Percentiles rank a stretch among this genome's conserved stretches.
phyloP scores from a whole-genome alignment of 768 basidiomycete species.

The Cystobasidium ongulense region DNA sequence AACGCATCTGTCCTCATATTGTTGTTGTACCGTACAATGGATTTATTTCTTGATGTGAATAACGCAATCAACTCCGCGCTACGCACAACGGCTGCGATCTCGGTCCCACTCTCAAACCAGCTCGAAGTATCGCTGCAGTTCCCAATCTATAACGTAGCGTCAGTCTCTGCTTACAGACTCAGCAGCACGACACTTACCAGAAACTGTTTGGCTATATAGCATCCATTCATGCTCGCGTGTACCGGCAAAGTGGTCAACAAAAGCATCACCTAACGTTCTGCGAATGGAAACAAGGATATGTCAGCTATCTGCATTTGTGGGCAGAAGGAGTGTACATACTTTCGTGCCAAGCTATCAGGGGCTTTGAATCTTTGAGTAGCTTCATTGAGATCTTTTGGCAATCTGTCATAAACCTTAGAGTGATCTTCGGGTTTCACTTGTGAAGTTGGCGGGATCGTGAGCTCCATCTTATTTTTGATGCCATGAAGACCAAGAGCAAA shows the following conservation, averaged over 20 bases:
- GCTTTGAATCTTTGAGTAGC: constrained; percentile 76
- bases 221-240: constrained; percentile 87
- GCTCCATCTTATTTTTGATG: constrained; percentile 62
- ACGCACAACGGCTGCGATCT: no score
- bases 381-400: constrained; percentile 68
- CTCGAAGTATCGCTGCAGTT: constrained; percentile 38
- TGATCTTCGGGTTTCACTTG: constrained; percentile 42
- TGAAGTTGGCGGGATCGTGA: constrained; percentile 62
- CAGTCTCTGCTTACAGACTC: constrained; percentile 26
- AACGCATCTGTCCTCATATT: background rate
- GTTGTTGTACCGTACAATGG: background rate
- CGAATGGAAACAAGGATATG: background rate
- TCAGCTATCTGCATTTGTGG: background rate
- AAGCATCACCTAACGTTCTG: constrained; percentile 60
- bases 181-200: constrained; percentile 58
- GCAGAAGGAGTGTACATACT: constrained; percentile 42
- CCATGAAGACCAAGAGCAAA: constrained; percentile 80
- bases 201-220: constrained; percentile 79
- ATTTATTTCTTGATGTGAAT: no score
- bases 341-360: constrained; percentile 68
- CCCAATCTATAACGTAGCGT: constrained; percentile 35
- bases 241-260: constrained; percentile 89
- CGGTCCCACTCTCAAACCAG: constrained; percentile 34
- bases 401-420: constrained; percentile 56
- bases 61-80: no score